These are phyloP conservation scores for Incumbomyces lentus DNA, from an alignment of 2,329 filamentous ascomycete genomes.

Conservation along the genomic window DNA sequence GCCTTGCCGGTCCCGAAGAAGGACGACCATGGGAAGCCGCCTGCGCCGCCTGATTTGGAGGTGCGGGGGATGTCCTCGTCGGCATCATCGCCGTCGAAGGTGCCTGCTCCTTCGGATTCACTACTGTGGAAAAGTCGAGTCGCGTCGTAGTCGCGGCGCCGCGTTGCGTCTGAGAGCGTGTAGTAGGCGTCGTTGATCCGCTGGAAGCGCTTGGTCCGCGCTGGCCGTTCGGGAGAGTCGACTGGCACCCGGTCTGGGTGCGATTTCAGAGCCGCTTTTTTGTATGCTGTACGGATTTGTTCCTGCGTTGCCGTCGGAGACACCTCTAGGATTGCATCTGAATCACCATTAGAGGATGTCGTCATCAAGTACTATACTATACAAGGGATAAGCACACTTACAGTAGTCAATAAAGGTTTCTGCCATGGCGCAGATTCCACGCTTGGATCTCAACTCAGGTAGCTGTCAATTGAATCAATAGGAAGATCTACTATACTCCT, in stretches of 20 bases:
- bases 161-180: conserved; percentile 67
- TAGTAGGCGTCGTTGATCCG: conserved; percentile 90
- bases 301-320: conserved; percentile 63
- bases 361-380: too few relatives aligned
- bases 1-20: conserved; percentile 24
- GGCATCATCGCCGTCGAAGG: conserved; percentile 35
- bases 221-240: conserved; percentile 70
- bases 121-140: conserved; percentile 50
- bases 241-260: conserved; percentile 83
- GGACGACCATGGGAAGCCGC: conserved; percentile 63
- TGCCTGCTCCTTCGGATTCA: conserved; percentile 22
- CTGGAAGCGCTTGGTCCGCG: conserved; percentile 80
- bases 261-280: conserved; percentile 80
- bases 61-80: conserved; percentile 41
- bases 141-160: conserved; percentile 75
- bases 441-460: neutral
- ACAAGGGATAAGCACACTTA: conserved; percentile 10
- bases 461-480: neutral
- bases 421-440: conserved; percentile 8
- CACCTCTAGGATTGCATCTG: conserved; percentile 52
- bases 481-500: neutral
- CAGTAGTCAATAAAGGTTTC: conserved; percentile 19
- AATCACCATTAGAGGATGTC: too few relatives aligned
- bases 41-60: conserved; percentile 27
- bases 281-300: conserved; percentile 90